Percentiles rank a stretch among this genome's conserved stretches.
These are phyloP conservation scores for Trichoderma atrobrunneum DNA, from an alignment of 2,329 filamentous ascomycete genomes.

Conservation along the genomic window DNA sequence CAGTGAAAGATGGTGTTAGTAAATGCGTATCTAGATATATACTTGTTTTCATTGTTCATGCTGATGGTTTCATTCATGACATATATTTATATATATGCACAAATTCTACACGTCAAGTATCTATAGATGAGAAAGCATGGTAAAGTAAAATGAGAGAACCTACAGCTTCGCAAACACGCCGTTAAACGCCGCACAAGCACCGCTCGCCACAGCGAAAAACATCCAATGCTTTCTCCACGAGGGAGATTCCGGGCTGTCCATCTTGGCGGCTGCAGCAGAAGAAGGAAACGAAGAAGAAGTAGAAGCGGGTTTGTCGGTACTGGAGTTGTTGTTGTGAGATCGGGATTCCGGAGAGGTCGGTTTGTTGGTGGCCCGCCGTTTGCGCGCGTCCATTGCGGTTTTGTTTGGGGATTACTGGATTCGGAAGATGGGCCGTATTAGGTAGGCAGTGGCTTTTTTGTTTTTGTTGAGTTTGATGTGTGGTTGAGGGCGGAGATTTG, in stretches of 20 bases:
- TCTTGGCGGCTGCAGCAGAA: neutral
- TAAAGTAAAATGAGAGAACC: slow-evolving; percentile 38
- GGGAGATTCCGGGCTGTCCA: neutral
- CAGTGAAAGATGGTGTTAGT: neutral
- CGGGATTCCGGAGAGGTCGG: slow-evolving; percentile 12
- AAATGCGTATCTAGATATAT: neutral
- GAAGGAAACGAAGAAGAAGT: neutral
- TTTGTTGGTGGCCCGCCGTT: slow-evolving; percentile 7
- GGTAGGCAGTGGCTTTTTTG: neutral
- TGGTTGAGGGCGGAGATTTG: neutral
- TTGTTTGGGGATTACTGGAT: neutral
- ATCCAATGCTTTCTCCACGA: slow-evolving; percentile 48
- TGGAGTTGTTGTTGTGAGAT: neutral
- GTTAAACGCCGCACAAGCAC: slow-evolving; percentile 76
- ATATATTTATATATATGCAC: neutral
- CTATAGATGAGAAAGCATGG: neutral
- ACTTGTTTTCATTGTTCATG: neutral
- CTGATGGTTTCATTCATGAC: too few relatives aligned
- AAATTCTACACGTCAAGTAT: neutral
- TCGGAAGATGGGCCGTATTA: neutral
- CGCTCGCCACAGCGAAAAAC: slow-evolving; percentile 67
- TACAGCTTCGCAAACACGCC: slow-evolving; percentile 82
- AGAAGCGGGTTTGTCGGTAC: neutral
- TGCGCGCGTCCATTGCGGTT: slow-evolving; percentile 13
- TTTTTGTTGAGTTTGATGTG: neutral